Evolutionary conservation across 345 rosid species (phyloP), one percentile per base, ranked within the genome.

Genomic region (Streptanthus diversifolius): DNA sequence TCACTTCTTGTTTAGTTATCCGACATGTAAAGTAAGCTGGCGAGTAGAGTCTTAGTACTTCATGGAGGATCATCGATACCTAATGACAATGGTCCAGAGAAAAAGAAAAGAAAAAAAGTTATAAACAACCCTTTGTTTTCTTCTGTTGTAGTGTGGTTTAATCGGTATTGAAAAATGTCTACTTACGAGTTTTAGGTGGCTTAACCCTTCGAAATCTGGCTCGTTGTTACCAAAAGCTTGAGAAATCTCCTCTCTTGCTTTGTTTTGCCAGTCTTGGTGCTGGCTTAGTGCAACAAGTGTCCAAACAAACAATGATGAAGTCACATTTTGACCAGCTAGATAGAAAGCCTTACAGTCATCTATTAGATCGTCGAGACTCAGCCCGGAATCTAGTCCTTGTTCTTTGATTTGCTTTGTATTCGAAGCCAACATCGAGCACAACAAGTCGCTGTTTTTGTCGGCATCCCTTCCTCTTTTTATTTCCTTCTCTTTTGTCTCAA

Each of bases 271-370:
- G n/a, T 79, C 76, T 43, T 78, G 85, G 63, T 87, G 84, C 18
- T 78, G 67, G 55, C 87, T 77, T 66, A 86, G 41, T 54, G 83
- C 73, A 73, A 90, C 67, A 67, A 78, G 47, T 10, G 85, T 70
- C 96, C 92, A 87, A 33, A 81, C 80, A 44, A 84, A 71, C 63
- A 86, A 63, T 36, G 77, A 68, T 22, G 89, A 63, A 10, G 89
- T 82, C 18, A 89, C 84, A 45, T 82, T 86, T 67, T 89, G 89
- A 25, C 95, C 89, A n/a, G 90, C 90, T 12, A 86, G 68, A 70
- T 87, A 89, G 68, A 89, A 83, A 25, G 83, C 70, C 68, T 87
- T 85, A 66, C 96, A 87, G 44, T 87, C 90, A 52, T 83, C 92
- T 15, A 87, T 83, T 25, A 84, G 43, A 56, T 79, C 82, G n/a